Percentiles rank a stretch among this genome's conserved stretches.
Evolutionary conservation across 257 asterid genomes (phyloP).

Genomic region (Capsicum chinense): DNA sequence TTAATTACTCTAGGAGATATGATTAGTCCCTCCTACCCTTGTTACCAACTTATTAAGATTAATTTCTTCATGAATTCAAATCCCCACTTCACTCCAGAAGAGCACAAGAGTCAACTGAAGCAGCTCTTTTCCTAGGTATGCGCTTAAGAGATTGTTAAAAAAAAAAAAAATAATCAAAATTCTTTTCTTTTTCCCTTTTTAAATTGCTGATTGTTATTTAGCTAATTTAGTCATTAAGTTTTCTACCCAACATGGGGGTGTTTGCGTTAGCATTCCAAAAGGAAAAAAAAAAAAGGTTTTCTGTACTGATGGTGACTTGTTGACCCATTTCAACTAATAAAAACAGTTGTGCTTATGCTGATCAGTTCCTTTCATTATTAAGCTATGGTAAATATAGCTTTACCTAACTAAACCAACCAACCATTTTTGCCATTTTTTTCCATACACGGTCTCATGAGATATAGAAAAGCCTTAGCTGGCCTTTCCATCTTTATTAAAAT

Average conservation of each 20-base stretch:
- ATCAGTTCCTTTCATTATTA: neutral
- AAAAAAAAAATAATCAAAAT: neutral
- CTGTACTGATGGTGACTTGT: neutral
- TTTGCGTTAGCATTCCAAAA: no score
- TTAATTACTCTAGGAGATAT: neutral
- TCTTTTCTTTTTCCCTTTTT: no score
- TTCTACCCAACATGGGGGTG: no score
- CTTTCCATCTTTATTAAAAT: neutral
- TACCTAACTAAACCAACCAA: conserved; percentile 4
- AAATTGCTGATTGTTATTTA: neutral
- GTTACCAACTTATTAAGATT: neutral
- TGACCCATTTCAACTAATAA: conserved; percentile 14
- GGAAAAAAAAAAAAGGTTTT: neutral
- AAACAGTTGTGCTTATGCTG: neutral
- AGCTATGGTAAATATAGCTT: conserved; percentile 21
- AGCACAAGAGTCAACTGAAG: neutral
- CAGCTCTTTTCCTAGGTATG: neutral
- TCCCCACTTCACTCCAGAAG: neutral
- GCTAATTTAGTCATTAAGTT: neutral
- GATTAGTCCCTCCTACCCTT: neutral
- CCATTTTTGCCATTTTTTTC: neutral
- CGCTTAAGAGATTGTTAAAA: neutral
- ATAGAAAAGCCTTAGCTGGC: conserved; percentile 11
- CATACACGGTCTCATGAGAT: neutral
- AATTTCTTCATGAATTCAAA: neutral